Conservation (phyloP, 2,329 filamentous ascomycete genomes). For the Penicillium sclerotiorum region DNA sequence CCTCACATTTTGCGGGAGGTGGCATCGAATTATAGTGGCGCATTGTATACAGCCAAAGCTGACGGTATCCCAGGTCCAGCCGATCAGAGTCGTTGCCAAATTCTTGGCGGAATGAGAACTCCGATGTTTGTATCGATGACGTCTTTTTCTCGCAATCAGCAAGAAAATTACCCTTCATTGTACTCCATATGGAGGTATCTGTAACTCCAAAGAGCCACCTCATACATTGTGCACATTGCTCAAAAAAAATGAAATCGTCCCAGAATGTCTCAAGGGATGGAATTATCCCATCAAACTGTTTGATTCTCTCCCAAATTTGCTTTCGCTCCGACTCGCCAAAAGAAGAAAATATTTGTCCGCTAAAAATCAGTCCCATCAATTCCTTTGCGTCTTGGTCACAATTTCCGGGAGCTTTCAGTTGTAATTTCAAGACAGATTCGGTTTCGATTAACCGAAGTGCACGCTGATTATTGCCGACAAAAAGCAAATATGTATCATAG, state of each 20-base stretch:
- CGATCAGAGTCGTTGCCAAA: background rate
- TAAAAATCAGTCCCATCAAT: slow-evolving; percentile 31
- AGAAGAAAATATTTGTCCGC: slow-evolving; percentile 35
- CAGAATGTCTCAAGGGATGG: slow-evolving; percentile 42
- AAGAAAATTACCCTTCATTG: too few relatives aligned
- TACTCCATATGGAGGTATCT: too few relatives aligned
- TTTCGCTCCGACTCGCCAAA: slow-evolving; percentile 33
- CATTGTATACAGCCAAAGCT: slow-evolving; percentile 20
- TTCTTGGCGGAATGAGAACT: background rate
- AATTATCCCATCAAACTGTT: slow-evolving; percentile 29
- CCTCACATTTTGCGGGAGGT: too few relatives aligned
- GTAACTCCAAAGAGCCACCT: too few relatives aligned
- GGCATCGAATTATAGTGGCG: slow-evolving; percentile 22
- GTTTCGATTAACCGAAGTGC: slow-evolving; percentile 31
- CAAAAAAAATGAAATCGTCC: too few relatives aligned
- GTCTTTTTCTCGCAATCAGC: too few relatives aligned
- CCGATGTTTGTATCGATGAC: too few relatives aligned
- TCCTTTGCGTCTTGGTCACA: slow-evolving; percentile 23
- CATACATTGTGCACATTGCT: too few relatives aligned
- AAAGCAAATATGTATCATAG: too few relatives aligned
- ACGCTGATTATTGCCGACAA: slow-evolving; percentile 32
- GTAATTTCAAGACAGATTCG: slow-evolving; percentile 34
- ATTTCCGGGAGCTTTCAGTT: slow-evolving; percentile 31
- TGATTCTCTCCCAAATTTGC: slow-evolving; percentile 34
- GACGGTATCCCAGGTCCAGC: slow-evolving; percentile 13